phyloP scores from a whole-genome alignment of 805 yeast genomes.

The Debaryomyces tyrocola region DNA sequence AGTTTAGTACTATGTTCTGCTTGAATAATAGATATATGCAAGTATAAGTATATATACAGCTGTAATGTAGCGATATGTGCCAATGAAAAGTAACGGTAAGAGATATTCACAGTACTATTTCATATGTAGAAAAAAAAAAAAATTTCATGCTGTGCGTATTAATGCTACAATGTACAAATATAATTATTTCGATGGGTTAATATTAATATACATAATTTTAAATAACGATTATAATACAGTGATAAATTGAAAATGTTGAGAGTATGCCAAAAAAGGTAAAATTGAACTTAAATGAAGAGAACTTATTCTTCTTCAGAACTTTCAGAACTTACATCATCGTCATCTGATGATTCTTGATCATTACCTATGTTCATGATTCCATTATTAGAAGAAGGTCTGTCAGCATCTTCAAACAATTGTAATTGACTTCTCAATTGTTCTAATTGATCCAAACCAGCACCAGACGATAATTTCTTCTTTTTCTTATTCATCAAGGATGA shows the following conservation, averaged over 20 bases:
- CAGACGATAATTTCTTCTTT: constrained; percentile 23
- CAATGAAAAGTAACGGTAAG: neutral
- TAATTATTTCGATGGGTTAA: neutral
- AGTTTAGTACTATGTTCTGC: neutral
- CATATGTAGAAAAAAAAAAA: neutral
- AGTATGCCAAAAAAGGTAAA: constrained; percentile 1
- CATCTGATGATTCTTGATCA: constrained; percentile 49
- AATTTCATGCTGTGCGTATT: neutral
- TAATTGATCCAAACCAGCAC: constrained; percentile 48
- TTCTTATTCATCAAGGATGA: constrained; percentile 43
- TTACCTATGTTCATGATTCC: constrained; percentile 34
- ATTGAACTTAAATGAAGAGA: neutral
- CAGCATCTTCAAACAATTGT: constrained; percentile 42
- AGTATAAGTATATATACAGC: no score
- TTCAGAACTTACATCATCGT: constrained; percentile 51
- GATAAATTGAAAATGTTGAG: constrained; percentile 9
- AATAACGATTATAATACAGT: constrained; percentile 13
- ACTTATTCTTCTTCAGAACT: constrained; percentile 71
- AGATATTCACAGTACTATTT: neutral
- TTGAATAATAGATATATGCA: no score
- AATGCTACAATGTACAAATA: neutral
- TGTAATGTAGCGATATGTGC: no score
- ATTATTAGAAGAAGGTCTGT: constrained; percentile 18
- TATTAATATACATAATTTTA: constrained; percentile 8
- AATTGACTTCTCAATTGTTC: constrained; percentile 61